Conservation (phyloP, 116 monocot genomes). For the Phalaenopsis hybrid region DNA sequence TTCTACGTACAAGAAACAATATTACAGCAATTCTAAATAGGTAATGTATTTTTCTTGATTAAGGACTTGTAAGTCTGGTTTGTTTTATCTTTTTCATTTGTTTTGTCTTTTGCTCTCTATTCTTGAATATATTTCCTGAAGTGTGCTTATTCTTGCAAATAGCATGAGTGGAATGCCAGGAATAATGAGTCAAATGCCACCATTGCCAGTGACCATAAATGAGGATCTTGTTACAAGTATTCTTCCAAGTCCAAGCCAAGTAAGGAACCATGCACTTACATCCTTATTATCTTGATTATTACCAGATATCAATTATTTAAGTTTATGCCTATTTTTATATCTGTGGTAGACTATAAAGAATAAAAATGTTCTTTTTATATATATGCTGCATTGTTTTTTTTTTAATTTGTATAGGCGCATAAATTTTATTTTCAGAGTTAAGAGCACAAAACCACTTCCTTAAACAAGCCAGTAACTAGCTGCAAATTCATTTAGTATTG, state of each 20-base stretch:
- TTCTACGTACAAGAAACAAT: conserved; percentile 21
- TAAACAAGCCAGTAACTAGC: neutral
- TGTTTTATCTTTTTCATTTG: neutral
- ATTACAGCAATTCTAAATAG: conserved; percentile 19
- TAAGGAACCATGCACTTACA: conserved; percentile 2
- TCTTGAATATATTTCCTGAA: neutral
- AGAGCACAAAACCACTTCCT: neutral
- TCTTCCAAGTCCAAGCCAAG: conserved; percentile 29
- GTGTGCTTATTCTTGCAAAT: neutral
- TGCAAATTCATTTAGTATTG: neutral
- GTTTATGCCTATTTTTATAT: neutral
- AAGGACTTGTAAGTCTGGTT: neutral
- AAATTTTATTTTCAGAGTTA: neutral
- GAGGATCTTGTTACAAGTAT: conserved; percentile 35
- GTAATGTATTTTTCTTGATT: conserved; percentile 11
- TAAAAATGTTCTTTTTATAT: neutral
- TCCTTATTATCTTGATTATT: neutral
- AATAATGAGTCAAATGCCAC: conserved; percentile 69
- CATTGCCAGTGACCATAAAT: conserved; percentile 36
- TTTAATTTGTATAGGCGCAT: no score
- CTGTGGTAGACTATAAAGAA: neutral
- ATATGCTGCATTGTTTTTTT: neutral
- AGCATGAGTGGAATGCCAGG: conserved; percentile 37
- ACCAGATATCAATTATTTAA: neutral
- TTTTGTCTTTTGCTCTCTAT: neutral